Evolutionary conservation across 208 protist species (phyloP).

Genomic region (Herpetomonas tarakana): DNA sequence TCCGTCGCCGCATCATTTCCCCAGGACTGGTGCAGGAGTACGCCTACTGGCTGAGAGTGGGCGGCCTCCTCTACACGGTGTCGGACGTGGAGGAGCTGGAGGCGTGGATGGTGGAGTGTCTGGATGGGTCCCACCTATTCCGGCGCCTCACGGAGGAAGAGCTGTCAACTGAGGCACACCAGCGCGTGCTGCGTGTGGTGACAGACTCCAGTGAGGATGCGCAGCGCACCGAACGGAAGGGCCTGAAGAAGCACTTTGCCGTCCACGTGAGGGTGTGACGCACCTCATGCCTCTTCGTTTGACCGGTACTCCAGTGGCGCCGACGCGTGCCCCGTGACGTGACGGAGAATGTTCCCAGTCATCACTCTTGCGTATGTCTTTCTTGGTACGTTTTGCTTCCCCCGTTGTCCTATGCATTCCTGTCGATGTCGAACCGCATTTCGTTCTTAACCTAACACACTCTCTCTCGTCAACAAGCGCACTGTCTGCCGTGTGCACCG

Average conservation of each 20-base stretch:
- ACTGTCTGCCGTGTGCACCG: too few species aligned
- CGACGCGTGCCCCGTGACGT: too few species aligned
- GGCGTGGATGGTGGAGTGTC: conserved; percentile 93
- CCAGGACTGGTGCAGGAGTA: conserved; percentile 95
- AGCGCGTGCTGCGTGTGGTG: conserved; percentile 60
- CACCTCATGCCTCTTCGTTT: neutral
- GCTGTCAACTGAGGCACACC: conserved; percentile 29
- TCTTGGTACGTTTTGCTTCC: too few species aligned
- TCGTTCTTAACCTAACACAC: too few species aligned
- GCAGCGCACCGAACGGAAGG: conserved; percentile 79
- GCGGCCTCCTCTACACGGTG: conserved; percentile 96
- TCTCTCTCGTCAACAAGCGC: too few species aligned
- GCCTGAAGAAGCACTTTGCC: conserved; percentile 78
- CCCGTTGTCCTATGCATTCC: too few species aligned
- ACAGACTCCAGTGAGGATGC: conserved; percentile 81
- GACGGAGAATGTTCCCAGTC: too few species aligned
- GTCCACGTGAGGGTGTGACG: conserved; percentile 58
- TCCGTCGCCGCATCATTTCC: conserved; percentile 96
- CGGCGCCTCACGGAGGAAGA: conserved; percentile 71
- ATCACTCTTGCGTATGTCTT: too few species aligned
- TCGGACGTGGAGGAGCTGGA: conserved; percentile 92
- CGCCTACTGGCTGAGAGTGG: conserved; percentile 92
- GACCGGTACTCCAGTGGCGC: neutral
- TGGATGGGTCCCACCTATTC: conserved; percentile 94
- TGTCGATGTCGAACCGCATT: too few species aligned